A percentile compares a stretch with the other conserved stretches of the same genome.
Conservation (phyloP, 2,329 filamentous ascomycete species). For the Epichloe aotearoae region DNA sequence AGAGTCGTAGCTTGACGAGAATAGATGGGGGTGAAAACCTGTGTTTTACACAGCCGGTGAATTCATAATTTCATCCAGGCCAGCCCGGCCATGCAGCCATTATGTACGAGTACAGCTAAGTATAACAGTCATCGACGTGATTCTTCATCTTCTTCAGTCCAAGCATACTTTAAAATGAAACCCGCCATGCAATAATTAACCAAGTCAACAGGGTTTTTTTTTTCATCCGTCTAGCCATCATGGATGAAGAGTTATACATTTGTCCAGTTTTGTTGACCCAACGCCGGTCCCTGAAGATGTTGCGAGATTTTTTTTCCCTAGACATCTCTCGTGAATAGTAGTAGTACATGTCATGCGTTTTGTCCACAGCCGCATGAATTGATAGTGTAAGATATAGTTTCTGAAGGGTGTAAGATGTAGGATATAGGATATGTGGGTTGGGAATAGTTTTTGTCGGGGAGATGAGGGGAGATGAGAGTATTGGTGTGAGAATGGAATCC, state of each 20-base stretch:
- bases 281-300: constrained; percentile 19
- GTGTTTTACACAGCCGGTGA: neutral
- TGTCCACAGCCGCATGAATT: constrained; percentile 1
- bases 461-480: neutral
- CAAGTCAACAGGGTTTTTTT: neutral
- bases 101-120: constrained; percentile 1
- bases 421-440: neutral
- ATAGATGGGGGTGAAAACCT: neutral
- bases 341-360: constrained; percentile 11
- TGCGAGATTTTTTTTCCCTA: constrained; percentile 6
- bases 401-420: neutral
- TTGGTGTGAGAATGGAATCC: constrained; percentile 3
- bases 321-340: neutral
- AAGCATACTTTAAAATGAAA: constrained; percentile 5
- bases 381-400: constrained; percentile 3
- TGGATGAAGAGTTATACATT: constrained; percentile 35
- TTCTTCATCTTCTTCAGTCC: constrained; percentile 5
- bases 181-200: constrained; percentile 16
- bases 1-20: no score
- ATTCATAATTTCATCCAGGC: neutral
- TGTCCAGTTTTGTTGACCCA: constrained; percentile 13
- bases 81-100: neutral
- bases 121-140: neutral
- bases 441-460: neutral
- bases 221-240: constrained; percentile 18